Conservation (phyloP, 371 early-diverging fungal genomes). For the Mortierella sp. region DNA sequence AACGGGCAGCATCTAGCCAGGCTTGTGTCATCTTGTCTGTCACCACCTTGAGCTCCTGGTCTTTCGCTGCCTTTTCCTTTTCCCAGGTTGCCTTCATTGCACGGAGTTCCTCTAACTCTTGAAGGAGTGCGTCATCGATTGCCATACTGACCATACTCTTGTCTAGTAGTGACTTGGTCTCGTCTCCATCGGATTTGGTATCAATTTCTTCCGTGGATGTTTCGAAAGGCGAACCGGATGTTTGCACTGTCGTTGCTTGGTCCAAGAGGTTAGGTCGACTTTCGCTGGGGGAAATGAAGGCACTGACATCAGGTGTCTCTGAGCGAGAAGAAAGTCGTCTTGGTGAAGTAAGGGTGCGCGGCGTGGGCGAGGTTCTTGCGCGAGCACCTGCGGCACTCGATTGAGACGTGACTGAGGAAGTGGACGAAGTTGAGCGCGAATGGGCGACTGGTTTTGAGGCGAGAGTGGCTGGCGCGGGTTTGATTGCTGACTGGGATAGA, state of each 20-base stretch:
- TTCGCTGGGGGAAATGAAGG: conserved; percentile 31
- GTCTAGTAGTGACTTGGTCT: conserved; percentile 28
- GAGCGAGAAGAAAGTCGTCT: conserved; percentile 46
- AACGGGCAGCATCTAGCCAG: conserved; percentile 50
- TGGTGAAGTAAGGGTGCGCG: conserved; percentile 34
- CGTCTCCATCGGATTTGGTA: conserved; percentile 22
- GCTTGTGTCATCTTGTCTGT: conserved; percentile 52
- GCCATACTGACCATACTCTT: conserved; percentile 22
- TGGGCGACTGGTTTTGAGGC: conserved; percentile 24
- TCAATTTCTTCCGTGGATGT: conserved; percentile 24
- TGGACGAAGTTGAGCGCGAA: conserved; percentile 45
- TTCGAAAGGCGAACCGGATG: conserved; percentile 19
- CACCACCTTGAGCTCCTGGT: conserved; percentile 46
- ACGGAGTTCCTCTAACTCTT: conserved; percentile 43
- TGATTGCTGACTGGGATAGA: conserved; percentile 21
- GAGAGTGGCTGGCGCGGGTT: conserved; percentile 20
- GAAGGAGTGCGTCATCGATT: conserved; percentile 20
- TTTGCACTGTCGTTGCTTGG: conserved; percentile 33
- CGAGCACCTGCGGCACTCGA: conserved; percentile 34
- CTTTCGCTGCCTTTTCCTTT: conserved; percentile 46
- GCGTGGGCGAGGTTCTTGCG: conserved; percentile 41
- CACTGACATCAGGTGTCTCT: conserved; percentile 31
- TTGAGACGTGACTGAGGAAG: conserved; percentile 42
- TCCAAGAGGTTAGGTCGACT: conserved; percentile 43
- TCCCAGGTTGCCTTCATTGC: conserved; percentile 38